Percentiles rank a stretch among this genome's conserved stretches.
Conservation (phyloP, 2,329 filamentous ascomycete genomes). For the Taxawa tesnikishii region DNA sequence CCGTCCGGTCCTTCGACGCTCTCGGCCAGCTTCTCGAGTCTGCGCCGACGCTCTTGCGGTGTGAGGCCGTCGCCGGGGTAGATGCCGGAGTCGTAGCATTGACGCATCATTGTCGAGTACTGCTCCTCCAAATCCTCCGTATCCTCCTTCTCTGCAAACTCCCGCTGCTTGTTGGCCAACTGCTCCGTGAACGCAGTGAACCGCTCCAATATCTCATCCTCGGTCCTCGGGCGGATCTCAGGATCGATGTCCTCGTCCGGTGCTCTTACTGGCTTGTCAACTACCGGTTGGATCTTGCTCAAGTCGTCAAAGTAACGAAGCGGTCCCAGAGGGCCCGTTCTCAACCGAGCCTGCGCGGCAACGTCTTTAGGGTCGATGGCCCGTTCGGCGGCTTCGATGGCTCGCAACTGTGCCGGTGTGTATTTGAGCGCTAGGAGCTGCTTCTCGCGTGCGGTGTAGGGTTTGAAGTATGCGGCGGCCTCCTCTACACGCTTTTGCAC, state of each 20-base stretch:
- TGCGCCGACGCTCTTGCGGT: slow-evolving; percentile 8
- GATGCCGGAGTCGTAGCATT: slow-evolving; percentile 8
- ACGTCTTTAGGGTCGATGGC: slow-evolving; percentile 66
- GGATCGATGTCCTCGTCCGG: slow-evolving; percentile 39
- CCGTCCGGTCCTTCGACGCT: slow-evolving; percentile 30
- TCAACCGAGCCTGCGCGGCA: slow-evolving; percentile 56
- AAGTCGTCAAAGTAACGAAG: slow-evolving; percentile 76
- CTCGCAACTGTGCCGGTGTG: slow-evolving; percentile 67
- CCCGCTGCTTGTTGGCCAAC: slow-evolving; percentile 7
- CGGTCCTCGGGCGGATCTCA: slow-evolving; percentile 46
- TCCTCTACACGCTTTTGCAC: slow-evolving; percentile 8
- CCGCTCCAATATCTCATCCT: slow-evolving; percentile 49
- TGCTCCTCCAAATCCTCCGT: slow-evolving; percentile 12
- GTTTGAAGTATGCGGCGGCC: slow-evolving; percentile 36
- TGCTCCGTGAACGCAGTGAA: slow-evolving; percentile 29
- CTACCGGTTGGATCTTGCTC: slow-evolving; percentile 59
- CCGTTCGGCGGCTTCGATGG: slow-evolving; percentile 68
- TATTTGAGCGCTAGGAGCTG: slow-evolving; percentile 54
- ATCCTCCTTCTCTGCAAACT: slow-evolving; percentile 18
- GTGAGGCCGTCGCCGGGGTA: slow-evolving; percentile 15
- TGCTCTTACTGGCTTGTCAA: slow-evolving; percentile 50
- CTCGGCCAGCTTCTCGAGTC: slow-evolving; percentile 7
- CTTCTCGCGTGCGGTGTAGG: slow-evolving; percentile 57
- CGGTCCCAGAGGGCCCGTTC: slow-evolving; percentile 54
- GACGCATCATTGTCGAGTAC: slow-evolving; percentile 13